Evolutionary conservation across 805 yeast species (phyloP).

Genomic region (Spathaspora gorwiae): DNA sequence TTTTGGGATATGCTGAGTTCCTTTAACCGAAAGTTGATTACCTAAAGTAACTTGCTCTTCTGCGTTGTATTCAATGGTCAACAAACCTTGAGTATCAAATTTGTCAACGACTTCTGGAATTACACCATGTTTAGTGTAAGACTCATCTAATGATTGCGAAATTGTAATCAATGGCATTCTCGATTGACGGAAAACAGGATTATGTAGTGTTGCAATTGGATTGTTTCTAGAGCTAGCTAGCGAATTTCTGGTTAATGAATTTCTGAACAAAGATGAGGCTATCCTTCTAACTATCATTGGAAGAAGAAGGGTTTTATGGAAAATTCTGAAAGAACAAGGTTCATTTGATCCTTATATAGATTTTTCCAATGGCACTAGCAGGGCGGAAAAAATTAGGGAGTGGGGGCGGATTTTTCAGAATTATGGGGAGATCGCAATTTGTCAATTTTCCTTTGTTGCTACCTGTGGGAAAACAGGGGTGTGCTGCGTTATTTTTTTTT

Average conservation of each 20-base stretch:
- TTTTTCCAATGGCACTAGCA: too few relatives aligned
- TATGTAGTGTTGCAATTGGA: not conserved
- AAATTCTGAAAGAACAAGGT: too few relatives aligned
- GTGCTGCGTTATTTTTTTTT: too few relatives aligned
- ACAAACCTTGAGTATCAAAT: conserved; percentile 48
- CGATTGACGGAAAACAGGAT: conserved; percentile 5
- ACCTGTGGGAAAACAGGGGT: too few relatives aligned
- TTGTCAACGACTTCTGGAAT: conserved; percentile 51
- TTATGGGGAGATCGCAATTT: too few relatives aligned
- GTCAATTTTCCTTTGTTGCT: too few relatives aligned
- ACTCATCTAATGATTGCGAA: conserved; percentile 51
- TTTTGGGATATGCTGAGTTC: conserved; percentile 64
- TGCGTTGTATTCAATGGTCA: conserved; percentile 53
- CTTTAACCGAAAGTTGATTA: conserved; percentile 58
- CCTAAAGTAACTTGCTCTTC: conserved; percentile 76
- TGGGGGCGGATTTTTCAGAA: too few relatives aligned
- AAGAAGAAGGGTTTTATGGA: not conserved
- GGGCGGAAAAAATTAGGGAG: too few relatives aligned
- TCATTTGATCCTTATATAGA: too few relatives aligned
- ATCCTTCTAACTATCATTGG: conserved; percentile 2
- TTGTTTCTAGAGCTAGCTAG: not conserved
- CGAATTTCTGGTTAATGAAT: not conserved
- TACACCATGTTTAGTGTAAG: conserved; percentile 44
- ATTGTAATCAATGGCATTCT: conserved; percentile 47
- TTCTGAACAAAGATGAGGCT: conserved; percentile 1